phyloP scores from a whole-genome alignment of 2,329 filamentous ascomycete species.

The Thielaviopsis punctulata region DNA sequence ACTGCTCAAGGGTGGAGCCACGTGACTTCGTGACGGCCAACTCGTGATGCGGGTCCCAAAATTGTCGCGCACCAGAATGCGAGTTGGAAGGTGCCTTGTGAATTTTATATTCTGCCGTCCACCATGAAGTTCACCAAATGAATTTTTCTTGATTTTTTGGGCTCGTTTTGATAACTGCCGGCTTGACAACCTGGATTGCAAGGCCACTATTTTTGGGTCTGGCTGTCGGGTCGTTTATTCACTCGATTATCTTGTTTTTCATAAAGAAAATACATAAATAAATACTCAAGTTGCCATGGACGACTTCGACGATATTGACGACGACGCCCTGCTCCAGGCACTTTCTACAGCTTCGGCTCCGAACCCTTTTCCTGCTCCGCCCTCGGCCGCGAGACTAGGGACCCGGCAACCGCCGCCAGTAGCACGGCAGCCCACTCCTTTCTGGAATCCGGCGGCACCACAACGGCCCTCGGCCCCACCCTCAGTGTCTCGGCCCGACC shows the following conservation, averaged over 20 bases:
- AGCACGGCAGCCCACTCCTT: not conserved
- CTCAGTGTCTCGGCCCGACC: not conserved
- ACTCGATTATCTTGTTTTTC: not conserved
- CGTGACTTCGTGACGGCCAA: not conserved
- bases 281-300: slow-evolving; percentile 11
- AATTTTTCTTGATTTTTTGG: not conserved
- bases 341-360: slow-evolving; percentile 17
- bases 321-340: slow-evolving; percentile 47
- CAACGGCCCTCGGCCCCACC: not conserved
- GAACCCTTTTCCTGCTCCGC: not conserved
- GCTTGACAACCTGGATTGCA: not conserved
- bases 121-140: not conserved
- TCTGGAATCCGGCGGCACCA: not conserved
- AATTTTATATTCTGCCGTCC: not conserved
- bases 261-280: too few species aligned
- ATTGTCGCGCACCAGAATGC: not conserved
- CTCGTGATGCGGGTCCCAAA: not conserved
- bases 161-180: not conserved
- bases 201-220: not conserved
- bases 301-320: slow-evolving; percentile 41
- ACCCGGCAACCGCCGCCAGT: not conserved
- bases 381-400: not conserved
- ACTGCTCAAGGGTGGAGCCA: not conserved
- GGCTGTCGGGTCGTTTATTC: not conserved
- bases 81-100: not conserved